Evolutionary conservation across 73 alveolate species (phyloP), one percentile per base, ranked within the genome.

Genomic region (Paramecium biaurelia): DNA sequence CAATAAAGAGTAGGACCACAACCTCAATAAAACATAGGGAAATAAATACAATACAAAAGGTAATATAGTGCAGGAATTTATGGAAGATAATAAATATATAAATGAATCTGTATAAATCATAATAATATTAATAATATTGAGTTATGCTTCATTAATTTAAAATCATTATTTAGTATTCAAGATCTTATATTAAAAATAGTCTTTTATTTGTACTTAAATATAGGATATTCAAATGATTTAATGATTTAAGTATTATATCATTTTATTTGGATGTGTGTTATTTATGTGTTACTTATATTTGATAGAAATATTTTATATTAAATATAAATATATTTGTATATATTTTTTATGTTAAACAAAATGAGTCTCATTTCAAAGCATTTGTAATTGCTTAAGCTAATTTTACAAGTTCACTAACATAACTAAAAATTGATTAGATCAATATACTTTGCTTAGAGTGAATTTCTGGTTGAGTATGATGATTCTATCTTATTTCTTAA

Each of bases 331-430:
- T 53, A 53, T 53, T 47, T 53, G 2, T 53, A 18, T 18, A 53
- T n/a, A 11, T 53, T 12, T 53, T 34, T 18, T 53, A n/a, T 18
- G 4, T 34, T 53, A 15, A 23, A 63, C 12, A 10, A 72, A 72
- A 34, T 34, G 12, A 72, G 21, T 5, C 59, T 38, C 34, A 72
- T 37, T 72, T 38, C 47, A 38, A 38, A 7, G 47, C 38, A 38
- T 15, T 57, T 12, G 59, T 72, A 21, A 72, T 72, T 35, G 86
- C 86, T 72, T 72, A 72, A 15, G 59, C 86, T 37, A 72, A 38
- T 37, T 72, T 72, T 10, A 35, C 58, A 28, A 72, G 58, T 20
- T 72, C 63, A 72, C 86, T 72, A 34, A 72, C 86, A 34, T 35
- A 32, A 72, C 63, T 34, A 35, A n/a, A 7, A 12, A 72, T 35